Evolutionary conservation across 257 asterid genomes (phyloP), one percentile per base, ranked within the genome.

Genomic region (Fraxinus pennsylvanica): DNA sequence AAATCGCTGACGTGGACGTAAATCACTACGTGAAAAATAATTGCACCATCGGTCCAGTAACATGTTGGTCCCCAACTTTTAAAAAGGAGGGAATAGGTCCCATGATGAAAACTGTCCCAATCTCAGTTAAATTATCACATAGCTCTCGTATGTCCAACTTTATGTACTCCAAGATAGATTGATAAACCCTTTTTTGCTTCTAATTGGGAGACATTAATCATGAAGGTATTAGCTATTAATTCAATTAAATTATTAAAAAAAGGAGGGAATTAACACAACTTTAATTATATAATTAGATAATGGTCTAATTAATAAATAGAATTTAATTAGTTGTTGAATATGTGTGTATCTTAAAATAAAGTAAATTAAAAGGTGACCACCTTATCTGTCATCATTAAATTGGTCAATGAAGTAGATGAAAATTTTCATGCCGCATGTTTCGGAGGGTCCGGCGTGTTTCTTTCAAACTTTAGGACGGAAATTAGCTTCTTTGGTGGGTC

Each of bases 341-440:
- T 32, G n/a, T 54, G 9, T 54, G 9, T 21, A n/a, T n/a, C 27
- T 54, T 54, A 2, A n/a, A 54, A 32, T 7, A 59, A 59, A 59
- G 68, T 59, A 59, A 22, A 59, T 2, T 9, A 19, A 61, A 57
- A 57, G 10, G 66, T n/a, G 66, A 57, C 66, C 66, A 57, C 13
- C 63, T 52, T 9, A 61, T 22, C 4, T 61, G 33, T 25, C 36
- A 27, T 63, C 36, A 63, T 25, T 2, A 12, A 63, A 25, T n/a
- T 63, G 14, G 68, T 21, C 32, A 25, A 61, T 21, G 68, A 61
- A 22, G 65, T 5, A 1, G 66, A 30, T 70, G 39, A 78, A 65
- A 52, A 52, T 61, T 78, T 84, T 68, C 81, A 68, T 78, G 89
- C 89, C 91, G 89, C 84, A 84, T 69, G 63, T 85, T 78, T 76